These are phyloP conservation scores for Microascus cirrosus DNA, from an alignment of 2,329 filamentous ascomycete genomes.

Conservation along the genomic window DNA sequence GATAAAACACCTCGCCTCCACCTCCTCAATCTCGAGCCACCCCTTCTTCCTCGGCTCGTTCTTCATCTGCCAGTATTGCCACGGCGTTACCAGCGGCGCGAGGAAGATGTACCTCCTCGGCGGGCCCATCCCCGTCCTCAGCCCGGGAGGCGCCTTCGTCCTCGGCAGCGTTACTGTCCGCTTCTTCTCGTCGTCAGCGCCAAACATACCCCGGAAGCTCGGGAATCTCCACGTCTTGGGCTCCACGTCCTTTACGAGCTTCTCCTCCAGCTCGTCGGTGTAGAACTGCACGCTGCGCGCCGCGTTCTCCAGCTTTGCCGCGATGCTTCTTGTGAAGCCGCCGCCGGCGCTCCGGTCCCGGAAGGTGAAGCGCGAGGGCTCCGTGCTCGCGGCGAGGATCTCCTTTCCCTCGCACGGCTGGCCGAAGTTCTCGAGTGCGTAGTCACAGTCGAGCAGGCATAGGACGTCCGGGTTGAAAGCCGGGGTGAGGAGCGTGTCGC, in stretches of 20 bases:
- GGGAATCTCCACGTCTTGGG: neutral
- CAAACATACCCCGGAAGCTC: no score
- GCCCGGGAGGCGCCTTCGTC: neutral
- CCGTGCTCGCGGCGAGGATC: constrained; percentile 1
- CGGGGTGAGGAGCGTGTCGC: neutral
- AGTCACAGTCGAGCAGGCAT: neutral
- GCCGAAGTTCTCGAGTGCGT: neutral
- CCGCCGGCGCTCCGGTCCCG: neutral
- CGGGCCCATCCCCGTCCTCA: neutral
- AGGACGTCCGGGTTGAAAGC: neutral
- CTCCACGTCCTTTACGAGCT: neutral
- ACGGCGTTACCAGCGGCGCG: neutral
- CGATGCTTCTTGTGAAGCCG: neutral
- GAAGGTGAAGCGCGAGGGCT: neutral
- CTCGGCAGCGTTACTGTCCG: neutral
- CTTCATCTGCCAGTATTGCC: neutral
- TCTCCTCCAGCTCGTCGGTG: neutral
- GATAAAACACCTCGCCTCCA: neutral
- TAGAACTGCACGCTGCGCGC: neutral
- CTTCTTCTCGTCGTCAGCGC: neutral
- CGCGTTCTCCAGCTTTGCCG: neutral
- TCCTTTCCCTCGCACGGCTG: neutral
- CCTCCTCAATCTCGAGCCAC: neutral
- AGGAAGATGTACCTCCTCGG: neutral
- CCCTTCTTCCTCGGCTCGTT: neutral